Evolutionary conservation across 306 rosid genomes (phyloP), one percentile per base, ranked within the genome.

Genomic region (Sindora glabra): DNA sequence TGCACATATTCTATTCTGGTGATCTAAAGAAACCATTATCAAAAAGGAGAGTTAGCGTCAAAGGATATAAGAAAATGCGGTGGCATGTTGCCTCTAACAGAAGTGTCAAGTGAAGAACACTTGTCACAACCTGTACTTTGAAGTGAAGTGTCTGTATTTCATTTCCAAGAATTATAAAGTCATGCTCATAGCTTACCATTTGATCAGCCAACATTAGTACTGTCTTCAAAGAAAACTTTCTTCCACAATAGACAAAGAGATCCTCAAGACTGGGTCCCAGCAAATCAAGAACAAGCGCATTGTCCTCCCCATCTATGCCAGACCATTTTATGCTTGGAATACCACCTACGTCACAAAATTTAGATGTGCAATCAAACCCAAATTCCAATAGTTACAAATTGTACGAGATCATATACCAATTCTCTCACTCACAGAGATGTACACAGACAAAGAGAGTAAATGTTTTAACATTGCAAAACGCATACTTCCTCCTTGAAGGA

Each of bases 401-500:
- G 9, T 26, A 8, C 26, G 6, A 55, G 36, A 48, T 9, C 59
- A 62, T 16, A 27, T 11, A 52, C 15, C 42, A 36, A 32, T 1
- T 32, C 26, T 16, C 45, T 11, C 15, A 23, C 22, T 5, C 18
- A 64, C 3, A 12, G 6, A 34, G 5, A 48, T 11, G 4, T 12
- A 4, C 14, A 34, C 32, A 39, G 1, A 12, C 2, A 37, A 25
- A 56, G 52, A 34, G 30, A 42, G 17, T 8, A 48, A 58, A 57
- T 26, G 16, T 16, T 27, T n/a, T 34, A 50, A 37, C n/a, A 38
- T 7, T 37, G 69, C 14, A 73, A 45, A 73, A 60, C 22, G 56
- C 95, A 55, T 89, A 92, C 99, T 89, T 86, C 99, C 99, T 84
- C 96, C 96, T 70, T 84, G 96, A 58, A 92, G 96, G 40, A 78